Evolutionary conservation across 75 land plant species (phyloP), one percentile per base, ranked within the genome.

Genomic region (Pinus albicaulis): DNA sequence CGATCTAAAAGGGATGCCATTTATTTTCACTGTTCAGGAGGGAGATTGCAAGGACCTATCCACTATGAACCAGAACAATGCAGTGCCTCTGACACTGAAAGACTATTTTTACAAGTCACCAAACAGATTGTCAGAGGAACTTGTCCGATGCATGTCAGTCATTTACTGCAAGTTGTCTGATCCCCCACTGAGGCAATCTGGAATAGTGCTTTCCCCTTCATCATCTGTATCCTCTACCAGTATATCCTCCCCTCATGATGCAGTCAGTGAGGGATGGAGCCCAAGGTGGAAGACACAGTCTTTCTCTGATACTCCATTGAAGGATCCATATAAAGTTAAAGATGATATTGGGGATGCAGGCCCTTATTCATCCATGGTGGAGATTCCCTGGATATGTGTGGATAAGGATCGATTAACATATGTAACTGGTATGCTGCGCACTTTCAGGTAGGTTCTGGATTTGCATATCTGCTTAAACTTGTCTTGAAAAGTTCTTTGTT

Each of bases 71-170:
- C 74, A 52, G 74, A 24, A 48, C 36, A 73, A 59, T 16, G 17
- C 66, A 56, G 59, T 79, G 76, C 61, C 82, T 70, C 80, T 80
- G 7, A 89, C 85, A 59, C 66, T 90, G 61, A 90, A 83, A 74
- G 91, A 86, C 57, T 86, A 91, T 82, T 83, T 89, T 17, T 78
- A 83, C 68, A 86, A 84, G 28, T 85, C 94, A 58, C 98, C 99
- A n/a, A 86, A 90, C 76, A 85, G 85, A 44, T 70, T 96, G 62
- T 94, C 99, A n/a, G 98, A 94, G 72, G 94, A 94, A 72, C 77
- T 96, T 80, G 89, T 96, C 62, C 88, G 92, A 57, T 89, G 91
- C 73, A 90, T 96, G 88, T 89, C 95, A 57, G 71, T 86, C 34
- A 87, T 96, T 63, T 94, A 96, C 57, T 91, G 82, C 76, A 83